phyloP scores from a whole-genome alignment of 192 early-diverging fungal genomes.

The Umbelopsis sp. region DNA sequence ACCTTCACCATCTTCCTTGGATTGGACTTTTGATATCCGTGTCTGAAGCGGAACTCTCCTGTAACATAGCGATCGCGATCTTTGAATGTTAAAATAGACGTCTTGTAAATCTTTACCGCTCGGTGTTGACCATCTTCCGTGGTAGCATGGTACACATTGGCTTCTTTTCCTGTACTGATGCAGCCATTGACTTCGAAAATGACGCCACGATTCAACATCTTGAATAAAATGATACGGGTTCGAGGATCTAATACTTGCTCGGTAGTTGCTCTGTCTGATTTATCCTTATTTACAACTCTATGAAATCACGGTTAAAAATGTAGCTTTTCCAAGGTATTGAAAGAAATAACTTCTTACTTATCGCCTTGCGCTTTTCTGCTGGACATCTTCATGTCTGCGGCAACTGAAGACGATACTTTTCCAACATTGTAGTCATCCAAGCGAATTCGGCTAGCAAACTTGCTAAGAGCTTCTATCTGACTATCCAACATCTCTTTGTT shows the following conservation, averaged over 20 bases:
- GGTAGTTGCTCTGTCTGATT: conserved; percentile 92
- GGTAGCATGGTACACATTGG: conserved; percentile 96
- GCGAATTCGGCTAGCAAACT: conserved; percentile 72
- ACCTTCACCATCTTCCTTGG: conserved; percentile 98
- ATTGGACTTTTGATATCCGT: conserved; percentile 92
- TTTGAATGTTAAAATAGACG: conserved; percentile 97
- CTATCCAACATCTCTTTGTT: conserved; percentile 50
- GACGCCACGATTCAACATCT: conserved; percentile 86
- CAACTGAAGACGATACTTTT: conserved; percentile 43
- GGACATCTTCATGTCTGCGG: conserved; percentile 58
- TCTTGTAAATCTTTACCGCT: conserved; percentile 98
- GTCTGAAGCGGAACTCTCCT: conserved; percentile 93
- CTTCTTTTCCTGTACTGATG: conserved; percentile 97
- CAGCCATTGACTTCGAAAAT: conserved; percentile 97
- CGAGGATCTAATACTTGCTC: conserved; percentile 98
- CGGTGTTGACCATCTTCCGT: conserved; percentile 81
- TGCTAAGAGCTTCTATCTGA: conserved; percentile 61
- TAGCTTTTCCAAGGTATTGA: background rate
- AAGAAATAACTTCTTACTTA: conserved; percentile 37
- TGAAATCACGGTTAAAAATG: background rate
- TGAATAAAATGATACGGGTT: conserved; percentile 96
- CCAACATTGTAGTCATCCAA: conserved; percentile 51
- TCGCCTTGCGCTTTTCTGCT: conserved; percentile 65
- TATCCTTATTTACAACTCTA: conserved; percentile 69
- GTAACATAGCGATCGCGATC: conserved; percentile 97